These are phyloP conservation scores for Backusella tarrabulga DNA, from an alignment of 192 early-diverging fungal genomes.

Conservation along the genomic window DNA sequence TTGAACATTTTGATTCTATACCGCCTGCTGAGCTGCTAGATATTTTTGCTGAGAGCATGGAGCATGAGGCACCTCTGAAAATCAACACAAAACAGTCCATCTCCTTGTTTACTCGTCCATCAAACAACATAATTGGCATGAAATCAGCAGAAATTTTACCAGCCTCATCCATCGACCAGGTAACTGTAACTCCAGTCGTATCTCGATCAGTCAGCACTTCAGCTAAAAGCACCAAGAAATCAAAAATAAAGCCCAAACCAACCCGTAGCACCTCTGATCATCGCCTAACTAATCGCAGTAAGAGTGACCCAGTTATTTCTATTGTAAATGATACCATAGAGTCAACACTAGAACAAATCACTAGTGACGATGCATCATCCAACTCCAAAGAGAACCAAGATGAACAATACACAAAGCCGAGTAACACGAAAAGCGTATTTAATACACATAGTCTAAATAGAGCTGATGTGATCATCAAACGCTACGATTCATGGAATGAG, in stretches of 20 bases:
- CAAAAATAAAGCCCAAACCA: neutral
- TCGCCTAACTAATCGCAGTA: neutral
- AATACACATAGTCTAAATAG: conserved; percentile 29
- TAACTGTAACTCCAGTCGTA: neutral
- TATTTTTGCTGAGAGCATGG: neutral
- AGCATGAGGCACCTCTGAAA: neutral
- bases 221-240: neutral
- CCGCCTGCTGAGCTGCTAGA: neutral
- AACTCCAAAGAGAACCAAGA: neutral
- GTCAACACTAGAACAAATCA: neutral
- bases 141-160: neutral
- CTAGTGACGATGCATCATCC: neutral
- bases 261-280: neutral
- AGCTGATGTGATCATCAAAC: conserved; percentile 37
- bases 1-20: neutral
- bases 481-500: conserved; percentile 36
- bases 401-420: neutral
- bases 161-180: neutral
- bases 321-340: neutral
- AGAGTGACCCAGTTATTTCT: neutral
- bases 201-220: neutral
- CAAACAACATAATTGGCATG: neutral
- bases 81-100: neutral
- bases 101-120: neutral
- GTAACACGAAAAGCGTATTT: neutral